Conservation (phyloP, 805 yeast species). For the Candida koratica region DNA sequence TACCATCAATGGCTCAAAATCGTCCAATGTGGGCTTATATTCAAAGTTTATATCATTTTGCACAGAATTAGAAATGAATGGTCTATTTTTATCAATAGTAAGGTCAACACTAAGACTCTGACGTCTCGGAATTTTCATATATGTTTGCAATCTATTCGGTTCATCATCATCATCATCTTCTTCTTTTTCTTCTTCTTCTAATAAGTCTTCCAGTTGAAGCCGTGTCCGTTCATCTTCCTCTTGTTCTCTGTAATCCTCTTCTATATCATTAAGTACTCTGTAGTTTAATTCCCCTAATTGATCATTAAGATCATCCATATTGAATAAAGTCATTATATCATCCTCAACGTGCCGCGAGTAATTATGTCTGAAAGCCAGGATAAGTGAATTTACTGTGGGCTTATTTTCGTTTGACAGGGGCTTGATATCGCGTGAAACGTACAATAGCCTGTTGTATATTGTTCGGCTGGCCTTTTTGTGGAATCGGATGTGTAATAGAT, state of each 20-base stretch:
- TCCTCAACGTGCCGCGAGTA: neutral
- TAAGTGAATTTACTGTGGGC: no score
- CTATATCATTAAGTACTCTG: conserved; percentile 6
- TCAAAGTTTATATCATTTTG: conserved; percentile 3
- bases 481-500: no score
- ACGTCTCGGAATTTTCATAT: conserved; percentile 8
- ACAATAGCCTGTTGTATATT: no score
- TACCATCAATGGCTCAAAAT: conserved; percentile 42
- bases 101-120: conserved; percentile 15
- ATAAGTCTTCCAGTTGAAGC: neutral
- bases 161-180: neutral
- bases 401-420: no score
- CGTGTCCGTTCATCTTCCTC: neutral
- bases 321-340: conserved; percentile 9
- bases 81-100: conserved; percentile 10
- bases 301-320: conserved; percentile 16
- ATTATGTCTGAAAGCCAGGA: no score
- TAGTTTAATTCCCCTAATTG: conserved; percentile 13
- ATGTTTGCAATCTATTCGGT: conserved; percentile 1
- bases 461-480: no score
- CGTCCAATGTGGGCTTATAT: conserved; percentile 22
- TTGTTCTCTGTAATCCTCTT: neutral
- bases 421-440: no score
- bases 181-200: neutral
- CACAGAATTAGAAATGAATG: conserved; percentile 15